phyloP scores from a whole-genome alignment of 768 basidiomycete species.

The Holtermanniella nyarrowii region DNA sequence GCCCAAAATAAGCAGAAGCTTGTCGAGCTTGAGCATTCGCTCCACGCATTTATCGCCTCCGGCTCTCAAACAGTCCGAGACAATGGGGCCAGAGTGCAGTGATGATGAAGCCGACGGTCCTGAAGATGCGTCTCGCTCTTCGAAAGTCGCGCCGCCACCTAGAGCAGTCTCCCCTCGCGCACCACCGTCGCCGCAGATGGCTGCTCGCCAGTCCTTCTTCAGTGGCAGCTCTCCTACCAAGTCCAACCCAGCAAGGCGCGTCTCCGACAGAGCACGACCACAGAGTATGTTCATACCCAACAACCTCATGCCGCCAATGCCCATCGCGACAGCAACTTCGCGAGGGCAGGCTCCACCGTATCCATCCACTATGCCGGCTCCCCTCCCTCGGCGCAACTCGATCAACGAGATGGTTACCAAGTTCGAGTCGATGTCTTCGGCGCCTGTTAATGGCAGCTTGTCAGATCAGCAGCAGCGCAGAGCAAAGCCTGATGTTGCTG shows the following conservation, averaged over 20 bases:
- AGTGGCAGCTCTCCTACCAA: slow-evolving; percentile 2
- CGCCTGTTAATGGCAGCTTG: slow-evolving; percentile 4
- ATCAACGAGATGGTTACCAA: slow-evolving; percentile 33
- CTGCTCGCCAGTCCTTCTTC: slow-evolving; percentile 1
- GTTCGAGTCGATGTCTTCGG: slow-evolving; percentile 24
- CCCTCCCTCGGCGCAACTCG: slow-evolving; percentile 25
- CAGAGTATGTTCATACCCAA: slow-evolving; percentile 22
- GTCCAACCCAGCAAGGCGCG: slow-evolving; percentile 6
- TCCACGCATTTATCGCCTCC: background rate
- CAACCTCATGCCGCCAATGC: background rate
- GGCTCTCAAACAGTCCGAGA: background rate
- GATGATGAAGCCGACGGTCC: slow-evolving; percentile 32
- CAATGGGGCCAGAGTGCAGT: slow-evolving; percentile 11
- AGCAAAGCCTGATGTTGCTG: slow-evolving; percentile 21
- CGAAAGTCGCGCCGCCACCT: background rate
- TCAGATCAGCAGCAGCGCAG: background rate
- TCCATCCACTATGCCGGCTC: slow-evolving; percentile 6
- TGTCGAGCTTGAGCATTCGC: background rate
- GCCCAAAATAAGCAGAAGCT: slow-evolving; percentile 9
- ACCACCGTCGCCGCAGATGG: slow-evolving; percentile 2
- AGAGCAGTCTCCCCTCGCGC: background rate
- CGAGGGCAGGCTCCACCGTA: background rate
- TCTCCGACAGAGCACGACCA: slow-evolving; percentile 7
- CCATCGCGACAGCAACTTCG: background rate
- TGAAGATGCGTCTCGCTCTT: slow-evolving; percentile 16